Percentiles rank a stretch among this genome's conserved stretches.
Evolutionary conservation across 2,329 filamentous ascomycete species (phyloP).

Genomic region (Ascochyta viciae-villosae): DNA sequence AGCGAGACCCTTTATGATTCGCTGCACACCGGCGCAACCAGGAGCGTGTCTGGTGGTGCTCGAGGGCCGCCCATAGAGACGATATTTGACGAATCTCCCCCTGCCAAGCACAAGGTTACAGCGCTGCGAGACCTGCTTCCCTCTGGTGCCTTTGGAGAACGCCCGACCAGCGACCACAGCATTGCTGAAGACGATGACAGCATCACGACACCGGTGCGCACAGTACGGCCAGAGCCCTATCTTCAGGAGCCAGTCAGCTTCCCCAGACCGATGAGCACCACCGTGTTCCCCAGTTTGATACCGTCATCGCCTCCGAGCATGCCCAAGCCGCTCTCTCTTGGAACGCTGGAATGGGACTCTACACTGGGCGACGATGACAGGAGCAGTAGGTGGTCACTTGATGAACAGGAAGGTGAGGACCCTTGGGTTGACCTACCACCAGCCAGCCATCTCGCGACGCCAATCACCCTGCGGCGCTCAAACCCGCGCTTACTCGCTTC

Average conservation of each 20-base stretch:
- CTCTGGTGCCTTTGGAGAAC: conserved; percentile 53
- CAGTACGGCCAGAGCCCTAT: conserved; percentile 48
- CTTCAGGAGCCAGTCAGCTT: conserved; percentile 47
- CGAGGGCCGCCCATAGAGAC: conserved; percentile 76
- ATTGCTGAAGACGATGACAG: conserved; percentile 60
- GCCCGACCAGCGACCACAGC: conserved; percentile 50
- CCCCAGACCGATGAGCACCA: conserved; percentile 35
- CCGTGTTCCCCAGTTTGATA: conserved; percentile 50
- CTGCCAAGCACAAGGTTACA: conserved; percentile 52
- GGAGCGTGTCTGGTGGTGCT: conserved; percentile 66
- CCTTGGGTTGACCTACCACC: conserved; percentile 50
- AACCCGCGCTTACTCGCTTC: conserved; percentile 39
- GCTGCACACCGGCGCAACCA: conserved; percentile 72
- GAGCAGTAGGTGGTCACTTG: conserved; percentile 52
- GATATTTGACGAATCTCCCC: conserved; percentile 80
- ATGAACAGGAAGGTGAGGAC: conserved; percentile 48
- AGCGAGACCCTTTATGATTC: conserved; percentile 82
- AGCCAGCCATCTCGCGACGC: conserved; percentile 41
- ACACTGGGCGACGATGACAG: conserved; percentile 48
- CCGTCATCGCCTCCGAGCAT: conserved; percentile 56
- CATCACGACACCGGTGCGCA: conserved; percentile 56
- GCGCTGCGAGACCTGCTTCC: conserved; percentile 58
- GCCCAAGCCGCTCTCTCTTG: conserved; percentile 51
- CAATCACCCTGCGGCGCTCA: conserved; percentile 42
- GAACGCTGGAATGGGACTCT: conserved; percentile 51